Evolutionary conservation across 257 asterid species (phyloP).

Genomic region (Lycium barbarum): DNA sequence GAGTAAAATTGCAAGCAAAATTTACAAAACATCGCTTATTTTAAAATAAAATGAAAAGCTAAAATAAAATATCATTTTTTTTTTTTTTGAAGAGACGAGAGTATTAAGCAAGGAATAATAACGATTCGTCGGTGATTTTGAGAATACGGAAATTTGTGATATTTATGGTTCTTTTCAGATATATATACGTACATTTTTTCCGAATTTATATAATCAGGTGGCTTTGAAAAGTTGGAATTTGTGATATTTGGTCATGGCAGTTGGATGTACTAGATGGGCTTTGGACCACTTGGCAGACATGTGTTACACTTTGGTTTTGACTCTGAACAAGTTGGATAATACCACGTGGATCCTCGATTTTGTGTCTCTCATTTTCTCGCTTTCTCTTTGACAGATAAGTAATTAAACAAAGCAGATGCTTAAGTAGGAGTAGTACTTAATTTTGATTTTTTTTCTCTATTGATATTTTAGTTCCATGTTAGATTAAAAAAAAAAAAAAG

Average conservation of each 20-base stretch:
- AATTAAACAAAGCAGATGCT: no score
- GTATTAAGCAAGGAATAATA: no score
- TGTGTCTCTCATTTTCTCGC: no score
- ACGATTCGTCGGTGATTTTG: background rate
- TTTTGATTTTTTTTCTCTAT: background rate
- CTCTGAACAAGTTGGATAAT: background rate
- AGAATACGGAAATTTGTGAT: background rate
- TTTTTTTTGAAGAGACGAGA: no score
- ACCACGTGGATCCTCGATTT: slow-evolving; percentile 31
- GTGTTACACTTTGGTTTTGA: background rate
- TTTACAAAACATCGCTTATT: no score
- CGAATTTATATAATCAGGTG: background rate
- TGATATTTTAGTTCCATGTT: background rate
- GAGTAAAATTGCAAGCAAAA: no score
- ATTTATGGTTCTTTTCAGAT: background rate
- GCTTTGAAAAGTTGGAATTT: background rate
- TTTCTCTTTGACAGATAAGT: background rate
- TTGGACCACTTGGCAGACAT: slow-evolving; percentile 4
- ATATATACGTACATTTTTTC: no score
- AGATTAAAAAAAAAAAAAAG: background rate
- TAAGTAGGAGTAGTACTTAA: background rate
- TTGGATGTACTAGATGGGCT: background rate
- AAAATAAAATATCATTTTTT: no score
- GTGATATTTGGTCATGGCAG: background rate
- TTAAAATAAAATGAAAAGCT: no score